Base-by-base conservation (phyloP, 306 rosid species). In the Begonia fuchsioides region DNA sequence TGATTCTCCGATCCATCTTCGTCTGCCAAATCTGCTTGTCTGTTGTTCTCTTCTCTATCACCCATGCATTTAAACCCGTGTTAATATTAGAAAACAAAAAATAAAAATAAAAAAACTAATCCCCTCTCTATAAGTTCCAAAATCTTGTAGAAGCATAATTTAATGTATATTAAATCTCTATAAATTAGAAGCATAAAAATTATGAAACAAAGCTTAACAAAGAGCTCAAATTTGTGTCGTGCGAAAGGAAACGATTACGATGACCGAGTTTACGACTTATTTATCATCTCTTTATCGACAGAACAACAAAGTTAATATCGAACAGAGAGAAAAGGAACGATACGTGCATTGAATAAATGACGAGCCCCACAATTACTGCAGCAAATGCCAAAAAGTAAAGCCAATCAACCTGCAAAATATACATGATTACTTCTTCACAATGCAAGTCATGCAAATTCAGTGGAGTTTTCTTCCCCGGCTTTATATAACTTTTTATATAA, bases 311-410 rank as follows among this genome's bases (percentile, higher is more conserved):
- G 0, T 5, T 41, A 41, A 10, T n/a, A 5, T 41, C 13, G 45
- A 41, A 13, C 41, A 12, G 38, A 6, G 49, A 39, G 54, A 58
- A 47, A 49, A 46, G 14, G 58, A 17, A 51, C 44, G 52, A 13
- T 44, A 68, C 87, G 2, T 84, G 85, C 95, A 80, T 74, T 13
- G 97, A 90, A 67, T 90, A 90, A 73, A 85, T 67, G 48, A 90
- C 39, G 53, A 90, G 77, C 44, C 97, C 97, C 56, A 58, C 19
- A 14, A 68, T 52, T 53, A 90, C 95, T 48, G 66, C 75, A 49
- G 77, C 95, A 47, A 90, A 90, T 16, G 97, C 94, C 53, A 84
- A 63, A 61, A 61, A 84, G 76, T 84, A 90, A 83, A 90, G 70
- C 97, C 97, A 90, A 72, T 90, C 97, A 62, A 90, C 95, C 97